phyloP scores from a whole-genome alignment of 352 stramenopile genomes.

The Peronosclerospora sorghi region DNA sequence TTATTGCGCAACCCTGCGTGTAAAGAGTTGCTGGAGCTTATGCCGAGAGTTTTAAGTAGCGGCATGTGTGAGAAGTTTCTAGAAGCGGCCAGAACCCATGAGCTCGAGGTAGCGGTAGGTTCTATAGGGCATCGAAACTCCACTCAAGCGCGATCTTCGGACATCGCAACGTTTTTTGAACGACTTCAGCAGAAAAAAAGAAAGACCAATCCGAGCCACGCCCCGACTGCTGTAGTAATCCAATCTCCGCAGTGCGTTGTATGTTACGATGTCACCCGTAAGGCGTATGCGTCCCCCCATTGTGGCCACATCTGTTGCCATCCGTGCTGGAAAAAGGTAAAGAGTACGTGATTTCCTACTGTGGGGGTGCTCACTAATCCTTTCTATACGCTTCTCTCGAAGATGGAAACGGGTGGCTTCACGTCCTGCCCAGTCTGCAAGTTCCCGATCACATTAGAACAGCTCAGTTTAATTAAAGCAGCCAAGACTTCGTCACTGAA shows the following conservation, averaged over 20 bases:
- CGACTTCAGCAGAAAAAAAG: slow-evolving; percentile 55
- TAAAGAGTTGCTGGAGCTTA: slow-evolving; percentile 45
- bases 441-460: slow-evolving; percentile 49
- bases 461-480: slow-evolving; percentile 63
- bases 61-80: slow-evolving; percentile 39
- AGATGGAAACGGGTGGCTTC: slow-evolving; percentile 70
- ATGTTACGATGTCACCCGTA: slow-evolving; percentile 72
- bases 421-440: slow-evolving; percentile 73
- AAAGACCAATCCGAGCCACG: slow-evolving; percentile 25
- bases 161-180: slow-evolving; percentile 47
- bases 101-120: slow-evolving; percentile 20
- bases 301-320: slow-evolving; percentile 82
- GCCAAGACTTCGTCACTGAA: slow-evolving; percentile 26
- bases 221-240: slow-evolving; percentile 37
- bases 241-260: slow-evolving; percentile 76
- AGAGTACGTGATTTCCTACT: slow-evolving; percentile 3
- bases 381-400: slow-evolving; percentile 2
- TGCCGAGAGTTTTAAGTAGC: slow-evolving; percentile 49
- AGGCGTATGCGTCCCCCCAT: slow-evolving; percentile 54
- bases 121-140: slow-evolving; percentile 1
- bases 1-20: slow-evolving; percentile 30
- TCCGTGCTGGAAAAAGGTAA: slow-evolving; percentile 77
- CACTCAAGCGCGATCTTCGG: slow-evolving; percentile 3
- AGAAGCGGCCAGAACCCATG: slow-evolving; percentile 21
- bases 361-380: slow-evolving; percentile 13